A percentile compares a stretch with the other conserved stretches of the same genome.
These are phyloP conservation scores for Passalora sequoiae DNA, from an alignment of 2,329 filamentous ascomycete species.

Conservation along the genomic window DNA sequence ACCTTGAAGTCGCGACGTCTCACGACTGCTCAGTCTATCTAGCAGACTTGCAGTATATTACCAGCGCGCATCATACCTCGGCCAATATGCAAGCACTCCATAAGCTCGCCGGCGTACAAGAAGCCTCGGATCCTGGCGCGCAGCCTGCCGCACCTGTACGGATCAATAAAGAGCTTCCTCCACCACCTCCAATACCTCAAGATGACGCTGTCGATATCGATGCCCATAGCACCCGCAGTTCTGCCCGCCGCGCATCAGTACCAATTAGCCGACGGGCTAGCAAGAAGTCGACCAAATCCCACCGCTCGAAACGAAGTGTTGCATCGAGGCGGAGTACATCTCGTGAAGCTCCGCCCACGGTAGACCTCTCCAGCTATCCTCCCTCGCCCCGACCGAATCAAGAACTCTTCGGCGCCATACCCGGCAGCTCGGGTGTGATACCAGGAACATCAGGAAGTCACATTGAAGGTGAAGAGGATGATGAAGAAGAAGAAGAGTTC, in stretches of 20 bases:
- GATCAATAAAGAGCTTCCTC: slow-evolving; percentile 16
- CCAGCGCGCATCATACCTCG: too few species aligned
- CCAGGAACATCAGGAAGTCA: neutral
- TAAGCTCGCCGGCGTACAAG: slow-evolving; percentile 32
- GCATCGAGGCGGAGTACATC: slow-evolving; percentile 3
- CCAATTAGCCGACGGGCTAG: slow-evolving; percentile 30
- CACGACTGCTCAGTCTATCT: too few species aligned
- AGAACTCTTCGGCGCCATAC: neutral
- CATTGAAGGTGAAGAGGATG: slow-evolving; percentile 12
- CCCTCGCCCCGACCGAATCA: slow-evolving; percentile 5
- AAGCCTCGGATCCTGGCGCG: slow-evolving; percentile 24
- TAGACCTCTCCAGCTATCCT: slow-evolving; percentile 7
- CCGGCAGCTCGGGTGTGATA: neutral
- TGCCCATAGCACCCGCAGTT: slow-evolving; percentile 9
- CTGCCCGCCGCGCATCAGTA: slow-evolving; percentile 26
- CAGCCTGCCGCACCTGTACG: slow-evolving; percentile 13
- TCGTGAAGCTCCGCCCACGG: slow-evolving; percentile 3
- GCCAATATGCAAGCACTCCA: slow-evolving; percentile 33
- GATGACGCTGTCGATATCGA: slow-evolving; percentile 16
- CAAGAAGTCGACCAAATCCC: slow-evolving; percentile 25
- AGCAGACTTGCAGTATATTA: too few species aligned
- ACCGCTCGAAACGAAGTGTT: slow-evolving; percentile 9
- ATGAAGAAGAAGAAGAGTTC: slow-evolving; percentile 45
- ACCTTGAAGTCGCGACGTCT: too few species aligned
- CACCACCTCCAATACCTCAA: slow-evolving; percentile 24